Base-by-base conservation (phyloP, 768 basidiomycete genomes). In the Kwoniella bestiolae region DNA sequence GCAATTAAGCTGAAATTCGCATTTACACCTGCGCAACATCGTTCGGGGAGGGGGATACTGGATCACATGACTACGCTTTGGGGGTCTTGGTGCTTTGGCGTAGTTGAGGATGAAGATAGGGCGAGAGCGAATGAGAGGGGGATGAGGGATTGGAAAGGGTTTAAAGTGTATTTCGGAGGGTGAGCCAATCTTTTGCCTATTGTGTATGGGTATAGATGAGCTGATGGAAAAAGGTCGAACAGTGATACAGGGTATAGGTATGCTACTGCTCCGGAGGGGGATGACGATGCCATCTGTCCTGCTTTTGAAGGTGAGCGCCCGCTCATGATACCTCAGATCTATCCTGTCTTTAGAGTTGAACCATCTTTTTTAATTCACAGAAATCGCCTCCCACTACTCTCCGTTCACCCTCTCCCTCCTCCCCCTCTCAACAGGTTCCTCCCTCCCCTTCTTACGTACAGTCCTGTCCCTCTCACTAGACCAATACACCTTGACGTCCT, bases 161-260 rank as follows among this genome's bases (percentile, higher is more conserved):
- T 75, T 64, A 76, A 74, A 41, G 59, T 77, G 60, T 79, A 62
- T 55, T 80, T 80, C 55, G 79, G 75, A 5, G 79, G 79, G 79
- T 80, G 63, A 73, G 79, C 38, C 18, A 16, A n/a, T n/a, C n/a
- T 41, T 18, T 41, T 16, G 12, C 38, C 38, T 14, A 2, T 18
- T 38, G 11, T 4, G 7, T 12, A 38, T 2, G 9, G 18, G 2
- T 3, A 38, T 3, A 7, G 38, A 12, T 12, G 11, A 38, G 38
- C 38, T 38, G 7, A 38, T 38, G 9, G 3, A 8, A 16, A 41
- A 41, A 41, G 12, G 38, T 5, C 34, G 21, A n/a, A 18, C 34
- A 80, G 79, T 26, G 79, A 80, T 65, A 80, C 79, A 21, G 79
- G 79, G 1, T 80, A 73, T 62, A 53, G 79, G 56, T 80, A 80